Percentiles rank a stretch among this genome's conserved stretches.
Conservation (phyloP, 257 asterid genomes). For the Solanum piurae region DNA sequence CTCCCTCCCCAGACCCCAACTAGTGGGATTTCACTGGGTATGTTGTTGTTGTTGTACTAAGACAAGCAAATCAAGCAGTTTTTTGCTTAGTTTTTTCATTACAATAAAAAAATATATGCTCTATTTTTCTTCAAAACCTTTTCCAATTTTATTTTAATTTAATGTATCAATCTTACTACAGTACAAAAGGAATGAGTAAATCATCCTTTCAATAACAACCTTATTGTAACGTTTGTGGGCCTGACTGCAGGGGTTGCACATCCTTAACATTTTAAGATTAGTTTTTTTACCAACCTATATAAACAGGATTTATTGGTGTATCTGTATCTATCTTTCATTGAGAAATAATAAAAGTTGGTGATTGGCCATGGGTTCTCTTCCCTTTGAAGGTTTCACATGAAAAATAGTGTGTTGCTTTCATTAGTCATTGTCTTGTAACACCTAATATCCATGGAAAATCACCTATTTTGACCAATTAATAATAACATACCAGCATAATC, state of each 20-base stretch:
- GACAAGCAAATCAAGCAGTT: neutral
- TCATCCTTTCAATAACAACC: neutral
- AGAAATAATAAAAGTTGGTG: neutral
- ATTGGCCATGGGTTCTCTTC: neutral
- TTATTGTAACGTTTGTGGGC: neutral
- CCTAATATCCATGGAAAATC: neutral
- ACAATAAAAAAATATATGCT: neutral
- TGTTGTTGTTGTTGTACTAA: neutral
- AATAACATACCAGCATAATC: neutral
- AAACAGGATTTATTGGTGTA: neutral
- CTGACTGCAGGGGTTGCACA: neutral
- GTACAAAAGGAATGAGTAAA: neutral
- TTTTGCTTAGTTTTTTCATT: neutral
- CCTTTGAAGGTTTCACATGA: neutral
- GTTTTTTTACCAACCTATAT: neutral
- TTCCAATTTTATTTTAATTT: neutral
- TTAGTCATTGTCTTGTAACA: neutral
- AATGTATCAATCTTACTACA: neutral
- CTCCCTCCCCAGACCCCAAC: neutral
- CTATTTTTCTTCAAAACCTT: neutral
- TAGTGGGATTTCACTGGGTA: neutral
- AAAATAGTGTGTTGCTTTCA: neutral
- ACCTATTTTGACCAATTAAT: neutral
- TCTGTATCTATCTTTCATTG: neutral
- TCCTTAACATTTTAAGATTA: neutral